Evolutionary conservation across 75 land plant genomes (phyloP), one percentile per base, ranked within the genome.

Genomic region (Gnetum montanum): DNA sequence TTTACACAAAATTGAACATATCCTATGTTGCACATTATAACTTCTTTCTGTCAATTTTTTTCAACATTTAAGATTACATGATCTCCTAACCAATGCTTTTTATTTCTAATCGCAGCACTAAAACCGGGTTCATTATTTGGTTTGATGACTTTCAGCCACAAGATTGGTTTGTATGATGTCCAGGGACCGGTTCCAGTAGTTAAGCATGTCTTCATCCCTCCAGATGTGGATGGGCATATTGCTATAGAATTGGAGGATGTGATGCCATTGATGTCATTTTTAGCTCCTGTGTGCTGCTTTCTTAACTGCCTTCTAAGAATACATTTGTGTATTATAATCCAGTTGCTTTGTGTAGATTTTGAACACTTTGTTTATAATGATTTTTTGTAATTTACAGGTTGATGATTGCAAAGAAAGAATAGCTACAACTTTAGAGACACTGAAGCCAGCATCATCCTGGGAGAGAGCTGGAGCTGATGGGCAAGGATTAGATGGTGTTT

Each of bases 401-500:
- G 97, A 90, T 28, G 79, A 70, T 29, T 91, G 84, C 57, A 95
- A 95, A 64, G 99, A 90, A 10, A 70, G 71, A 54, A 90, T 95
- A 61, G 81, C 97, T 49, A 74, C 93, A 55, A 93, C 97, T 7
- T 77, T 95, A 57, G 99, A 95, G 43, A 90, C 97, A 25, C 67
- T 95, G 6, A 86, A 72, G 60, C 99, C 99, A 24, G 84, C 97
- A 26, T 86, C 93, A 50, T 86, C 99, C 4, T 95, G 99, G 99
- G 99, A 90, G 61, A 70, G 99, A 68, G 73, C 83, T 31, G 70
- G 89, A 37, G 86, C 81, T 52, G 85, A 88, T 53, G 99, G 92
- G 35, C 93, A 90, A 68, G 88, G 85, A 44, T 26, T 76, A 11
- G 99, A 95, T 66, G 93, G 97, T 27, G 76, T 95, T 6, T 61